These are phyloP conservation scores for Vanderwaltozyma tropicalis DNA, from an alignment of 805 yeast species.

Conservation along the genomic window DNA sequence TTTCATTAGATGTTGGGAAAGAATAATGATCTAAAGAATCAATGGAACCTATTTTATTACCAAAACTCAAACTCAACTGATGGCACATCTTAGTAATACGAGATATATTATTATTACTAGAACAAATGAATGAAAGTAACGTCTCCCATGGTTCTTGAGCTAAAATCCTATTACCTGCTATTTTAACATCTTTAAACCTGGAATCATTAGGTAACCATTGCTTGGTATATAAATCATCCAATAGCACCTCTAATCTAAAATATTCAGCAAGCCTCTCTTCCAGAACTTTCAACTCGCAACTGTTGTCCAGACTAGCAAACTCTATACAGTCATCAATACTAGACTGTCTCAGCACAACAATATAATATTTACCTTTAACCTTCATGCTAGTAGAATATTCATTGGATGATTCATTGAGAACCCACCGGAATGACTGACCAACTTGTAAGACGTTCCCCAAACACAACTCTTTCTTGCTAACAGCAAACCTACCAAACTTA, in stretches of 20 bases:
- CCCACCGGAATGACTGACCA: slow-evolving; percentile 30
- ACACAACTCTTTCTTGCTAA: slow-evolving; percentile 24
- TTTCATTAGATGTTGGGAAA: slow-evolving; percentile 59
- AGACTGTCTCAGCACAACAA: slow-evolving; percentile 55
- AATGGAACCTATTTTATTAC: slow-evolving; percentile 43
- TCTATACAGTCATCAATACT: slow-evolving; percentile 40
- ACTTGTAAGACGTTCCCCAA: slow-evolving; percentile 37
- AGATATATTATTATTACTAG: slow-evolving; percentile 91
- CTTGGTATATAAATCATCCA: slow-evolving; percentile 39
- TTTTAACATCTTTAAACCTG: slow-evolving; percentile 32
- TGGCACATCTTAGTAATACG: slow-evolving; percentile 91
- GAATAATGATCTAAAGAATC: slow-evolving; percentile 51
- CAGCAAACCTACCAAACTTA: slow-evolving; percentile 6
- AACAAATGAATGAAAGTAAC: slow-evolving; percentile 79
- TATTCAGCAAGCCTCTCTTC: slow-evolving; percentile 48
- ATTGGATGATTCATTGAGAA: slow-evolving; percentile 13
- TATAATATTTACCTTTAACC: slow-evolving; percentile 34
- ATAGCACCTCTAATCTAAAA: slow-evolving; percentile 52
- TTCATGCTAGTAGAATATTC: slow-evolving; percentile 21
- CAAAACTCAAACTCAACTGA: slow-evolving; percentile 59
- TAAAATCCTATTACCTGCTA: slow-evolving; percentile 68
- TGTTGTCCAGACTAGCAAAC: slow-evolving; percentile 36
- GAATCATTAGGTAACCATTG: slow-evolving; percentile 54
- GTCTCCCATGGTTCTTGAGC: slow-evolving; percentile 98
- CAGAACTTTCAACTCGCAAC: slow-evolving; percentile 26